Evolutionary conservation across 192 early-diverging fungal genomes (phyloP).

Genomic region (Mortierella claussenii): DNA sequence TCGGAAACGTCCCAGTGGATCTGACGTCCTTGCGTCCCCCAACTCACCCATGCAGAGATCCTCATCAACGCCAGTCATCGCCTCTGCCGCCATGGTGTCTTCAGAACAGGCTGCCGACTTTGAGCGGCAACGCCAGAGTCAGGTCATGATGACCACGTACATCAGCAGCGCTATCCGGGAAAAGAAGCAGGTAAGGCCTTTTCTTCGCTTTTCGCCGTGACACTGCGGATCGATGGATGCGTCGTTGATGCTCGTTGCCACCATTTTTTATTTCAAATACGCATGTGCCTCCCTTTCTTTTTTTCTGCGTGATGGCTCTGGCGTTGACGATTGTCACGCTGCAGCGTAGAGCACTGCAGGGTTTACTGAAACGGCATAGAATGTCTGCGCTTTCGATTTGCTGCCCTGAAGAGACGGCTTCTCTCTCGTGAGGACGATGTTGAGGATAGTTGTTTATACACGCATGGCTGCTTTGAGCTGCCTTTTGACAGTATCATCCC

Average conservation of each 20-base stretch:
- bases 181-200: slow-evolving; percentile 47
- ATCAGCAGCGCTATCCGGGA: slow-evolving; percentile 42
- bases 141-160: slow-evolving; percentile 43
- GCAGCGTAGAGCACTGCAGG: slow-evolving; percentile 2
- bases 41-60: slow-evolving; percentile 38
- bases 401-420: not conserved
- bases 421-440: not conserved
- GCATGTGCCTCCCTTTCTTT: not conserved
- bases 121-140: slow-evolving; percentile 39
- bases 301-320: not conserved
- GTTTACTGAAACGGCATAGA: slow-evolving; percentile 9
- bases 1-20: slow-evolving; percentile 29
- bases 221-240: no score
- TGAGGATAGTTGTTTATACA: not conserved
- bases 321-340: not conserved
- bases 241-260: slow-evolving; percentile 4
- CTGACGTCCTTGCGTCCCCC: slow-evolving; percentile 7
- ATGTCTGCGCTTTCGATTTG: not conserved
- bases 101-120: slow-evolving; percentile 34
- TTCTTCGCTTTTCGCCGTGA: no score
- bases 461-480: no score
- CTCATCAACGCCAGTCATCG: slow-evolving; percentile 23
- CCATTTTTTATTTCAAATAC: no score
- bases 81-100: slow-evolving; percentile 36
- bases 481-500: no score